These are phyloP conservation scores for Euphorbia peplus DNA, from an alignment of 345 rosid genomes.

Conservation along the genomic window DNA sequence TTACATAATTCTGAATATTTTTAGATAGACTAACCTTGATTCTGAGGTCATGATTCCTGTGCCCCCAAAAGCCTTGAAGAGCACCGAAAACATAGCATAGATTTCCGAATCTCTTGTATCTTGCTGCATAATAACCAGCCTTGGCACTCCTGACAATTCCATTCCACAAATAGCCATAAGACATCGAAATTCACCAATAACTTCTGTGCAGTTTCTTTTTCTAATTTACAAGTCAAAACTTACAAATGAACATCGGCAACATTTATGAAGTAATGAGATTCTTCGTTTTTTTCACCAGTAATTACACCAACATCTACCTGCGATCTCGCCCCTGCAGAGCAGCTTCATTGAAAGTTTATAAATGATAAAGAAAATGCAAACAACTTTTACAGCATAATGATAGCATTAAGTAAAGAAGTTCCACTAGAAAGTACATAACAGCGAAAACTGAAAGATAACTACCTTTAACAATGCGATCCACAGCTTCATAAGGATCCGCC, in stretches of 20 bases:
- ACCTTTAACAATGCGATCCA: conserved; percentile 85
- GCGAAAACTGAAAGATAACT: conserved; percentile 15
- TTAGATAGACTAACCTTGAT: conserved; percentile 48
- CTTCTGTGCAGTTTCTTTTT: conserved; percentile 4
- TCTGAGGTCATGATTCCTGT: conserved; percentile 68
- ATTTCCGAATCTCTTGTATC: conserved; percentile 81
- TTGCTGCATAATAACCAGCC: conserved; percentile 89
- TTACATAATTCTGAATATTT: not conserved
- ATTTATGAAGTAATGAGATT: conserved; percentile 73
- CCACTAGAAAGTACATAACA: not conserved
- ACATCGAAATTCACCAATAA: conserved; percentile 15
- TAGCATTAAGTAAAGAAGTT: not conserved
- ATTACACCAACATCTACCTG: conserved; percentile 74
- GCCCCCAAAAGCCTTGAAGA: conserved; percentile 84
- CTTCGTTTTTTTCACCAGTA: conserved; percentile 38
- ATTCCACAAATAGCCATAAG: conserved; percentile 18
- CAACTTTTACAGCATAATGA: not conserved
- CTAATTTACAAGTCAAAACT: conserved; percentile 31
- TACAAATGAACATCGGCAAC: conserved; percentile 98
- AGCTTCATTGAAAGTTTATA: conserved; percentile 17
- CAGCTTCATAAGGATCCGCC: conserved; percentile 74
- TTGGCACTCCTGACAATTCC: conserved; percentile 91
- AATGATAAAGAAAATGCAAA: not conserved
- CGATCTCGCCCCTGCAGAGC: conserved; percentile 62
- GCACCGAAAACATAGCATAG: conserved; percentile 87